Conservation (phyloP, 2,329 filamentous ascomycete genomes). For the Aspergillus pseudoterreus region DNA sequence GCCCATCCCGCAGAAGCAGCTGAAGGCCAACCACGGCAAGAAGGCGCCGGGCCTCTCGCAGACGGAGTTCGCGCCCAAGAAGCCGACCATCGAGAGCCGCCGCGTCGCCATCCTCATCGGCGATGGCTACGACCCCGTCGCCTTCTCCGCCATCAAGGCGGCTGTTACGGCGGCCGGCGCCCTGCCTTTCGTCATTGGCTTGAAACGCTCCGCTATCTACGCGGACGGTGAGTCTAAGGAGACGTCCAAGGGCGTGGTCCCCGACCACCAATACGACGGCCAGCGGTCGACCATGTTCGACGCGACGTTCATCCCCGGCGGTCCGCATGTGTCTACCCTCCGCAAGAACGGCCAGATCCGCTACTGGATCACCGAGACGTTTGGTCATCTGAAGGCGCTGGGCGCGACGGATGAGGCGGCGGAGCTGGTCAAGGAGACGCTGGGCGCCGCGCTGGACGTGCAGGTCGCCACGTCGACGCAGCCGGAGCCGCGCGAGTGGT, state of each 20-base stretch:
- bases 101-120: conserved; percentile 72
- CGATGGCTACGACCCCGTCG: conserved; percentile 67
- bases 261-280: conserved; percentile 76
- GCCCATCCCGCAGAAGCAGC: conserved; percentile 52
- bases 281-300: conserved; percentile 77
- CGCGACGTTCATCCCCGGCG: conserved; percentile 72
- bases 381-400: conserved; percentile 76
- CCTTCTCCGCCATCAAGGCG: conserved; percentile 63
- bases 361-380: conserved; percentile 76
- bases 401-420: conserved; percentile 59
- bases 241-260: conserved; percentile 56
- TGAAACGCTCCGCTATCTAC: conserved; percentile 49
- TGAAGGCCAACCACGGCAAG: conserved; percentile 62
- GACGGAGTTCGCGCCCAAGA: conserved; percentile 60
- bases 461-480: conserved; percentile 24
- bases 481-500: conserved; percentile 24
- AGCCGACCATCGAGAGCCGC: conserved; percentile 66
- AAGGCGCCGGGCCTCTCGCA: conserved; percentile 62
- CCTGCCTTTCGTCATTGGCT: conserved; percentile 68
- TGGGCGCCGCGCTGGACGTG: no score
- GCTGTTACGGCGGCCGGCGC: conserved; percentile 61
- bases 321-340: conserved; percentile 59
- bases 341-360: conserved; percentile 67
- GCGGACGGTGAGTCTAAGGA: conserved; percentile 57
- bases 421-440: conserved; percentile 21